Evolutionary conservation across 2,329 filamentous ascomycete genomes (phyloP).

Genomic region (Cercospora janseana): DNA sequence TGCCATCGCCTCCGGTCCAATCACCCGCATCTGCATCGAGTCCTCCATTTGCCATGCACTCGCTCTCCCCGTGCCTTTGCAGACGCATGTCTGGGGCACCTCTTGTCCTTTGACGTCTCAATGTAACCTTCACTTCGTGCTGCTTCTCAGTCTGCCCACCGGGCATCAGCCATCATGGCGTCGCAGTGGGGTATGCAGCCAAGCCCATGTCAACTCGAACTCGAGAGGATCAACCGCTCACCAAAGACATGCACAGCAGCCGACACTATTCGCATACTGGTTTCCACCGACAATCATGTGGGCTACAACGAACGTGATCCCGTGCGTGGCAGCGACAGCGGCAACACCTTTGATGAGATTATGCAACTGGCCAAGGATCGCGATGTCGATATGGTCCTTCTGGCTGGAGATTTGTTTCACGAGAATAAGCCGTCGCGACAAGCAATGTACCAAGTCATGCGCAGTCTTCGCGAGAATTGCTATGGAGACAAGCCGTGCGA

Average conservation of each 20-base stretch:
- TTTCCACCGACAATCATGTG: conserved; percentile 97
- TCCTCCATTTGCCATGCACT: not conserved
- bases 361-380: conserved; percentile 81
- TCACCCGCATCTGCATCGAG: not conserved
- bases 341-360: conserved; percentile 92
- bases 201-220: conserved; percentile 5
- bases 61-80: not conserved
- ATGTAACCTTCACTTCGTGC: not conserved
- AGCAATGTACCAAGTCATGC: conserved; percentile 96
- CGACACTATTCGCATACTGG: conserved; percentile 90
- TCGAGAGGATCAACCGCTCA: conserved; percentile 10
- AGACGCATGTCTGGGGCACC: not conserved
- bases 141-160: not conserved
- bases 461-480: conserved; percentile 87
- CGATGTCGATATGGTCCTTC: conserved; percentile 96
- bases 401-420: conserved; percentile 94
- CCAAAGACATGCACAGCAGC: conserved; percentile 46
- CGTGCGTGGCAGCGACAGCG: conserved; percentile 94
- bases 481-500: conserved; percentile 94
- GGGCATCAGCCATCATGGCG: conserved; percentile 9
- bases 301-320: conserved; percentile 92
- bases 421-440: conserved; percentile 97
- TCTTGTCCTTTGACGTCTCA: not conserved
- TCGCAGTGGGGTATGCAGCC: conserved; percentile 6
- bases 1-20: conserved; percentile 1